Conservation (phyloP, 1,284 basidiomycete genomes). For the Ustilago vetiveriae region DNA sequence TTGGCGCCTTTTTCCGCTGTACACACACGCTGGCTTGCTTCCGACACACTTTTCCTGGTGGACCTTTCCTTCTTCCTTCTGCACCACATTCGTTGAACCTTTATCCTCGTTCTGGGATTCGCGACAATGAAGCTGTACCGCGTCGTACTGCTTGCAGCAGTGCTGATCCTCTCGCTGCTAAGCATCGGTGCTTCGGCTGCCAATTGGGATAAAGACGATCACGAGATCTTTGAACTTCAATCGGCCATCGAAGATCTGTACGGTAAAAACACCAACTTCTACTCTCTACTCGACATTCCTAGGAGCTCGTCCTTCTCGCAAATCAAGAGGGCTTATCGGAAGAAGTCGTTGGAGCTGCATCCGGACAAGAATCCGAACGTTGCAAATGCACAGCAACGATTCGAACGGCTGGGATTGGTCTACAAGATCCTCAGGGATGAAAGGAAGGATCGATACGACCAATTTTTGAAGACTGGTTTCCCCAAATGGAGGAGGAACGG, state of each 20-base stretch:
- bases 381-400: slow-evolving; percentile 52
- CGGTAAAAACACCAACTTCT: slow-evolving; percentile 58
- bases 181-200: slow-evolving; percentile 19
- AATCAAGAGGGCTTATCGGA: slow-evolving; percentile 63
- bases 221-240: slow-evolving; percentile 66
- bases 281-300: slow-evolving; percentile 56
- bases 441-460: slow-evolving; percentile 64
- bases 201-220: slow-evolving; percentile 59
- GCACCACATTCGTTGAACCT: no score
- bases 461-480: slow-evolving; percentile 63
- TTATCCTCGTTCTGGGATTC: background rate
- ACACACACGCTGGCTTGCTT: background rate
- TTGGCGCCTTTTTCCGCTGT: slow-evolving; percentile 8
- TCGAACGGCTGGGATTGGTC: slow-evolving; percentile 62
- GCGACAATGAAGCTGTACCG: slow-evolving; percentile 27
- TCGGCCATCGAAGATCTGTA: slow-evolving; percentile 53
- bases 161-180: slow-evolving; percentile 20
- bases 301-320: slow-evolving; percentile 33
- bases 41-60: background rate
- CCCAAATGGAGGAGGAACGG: slow-evolving; percentile 63
- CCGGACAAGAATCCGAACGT: slow-evolving; percentile 62
- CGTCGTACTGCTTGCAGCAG: slow-evolving; percentile 13
- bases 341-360: slow-evolving; percentile 61
- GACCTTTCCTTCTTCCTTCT: background rate
- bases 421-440: slow-evolving; percentile 64